phyloP scores from a whole-genome alignment of 1,284 basidiomycete genomes.

The Leucoagaricus sp. region DNA sequence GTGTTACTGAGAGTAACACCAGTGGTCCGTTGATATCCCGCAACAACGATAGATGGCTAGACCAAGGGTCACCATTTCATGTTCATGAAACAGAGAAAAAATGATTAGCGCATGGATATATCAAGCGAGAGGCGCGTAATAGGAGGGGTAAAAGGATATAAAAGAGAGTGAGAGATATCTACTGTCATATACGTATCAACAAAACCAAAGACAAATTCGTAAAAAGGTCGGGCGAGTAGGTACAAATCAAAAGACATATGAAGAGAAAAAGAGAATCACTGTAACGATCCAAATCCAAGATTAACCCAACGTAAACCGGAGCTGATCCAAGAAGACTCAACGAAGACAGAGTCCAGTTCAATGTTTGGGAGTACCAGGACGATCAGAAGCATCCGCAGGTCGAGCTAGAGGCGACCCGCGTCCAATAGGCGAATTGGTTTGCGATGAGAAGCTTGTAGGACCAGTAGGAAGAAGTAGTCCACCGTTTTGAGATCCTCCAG shows the following conservation, averaged over 20 bases:
- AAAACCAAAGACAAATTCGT: not conserved
- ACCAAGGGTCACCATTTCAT: too few species aligned
- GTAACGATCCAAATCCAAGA: too few species aligned
- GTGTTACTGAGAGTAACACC: too few species aligned
- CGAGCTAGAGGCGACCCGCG: constrained; percentile 43
- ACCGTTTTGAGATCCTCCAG: too few species aligned
- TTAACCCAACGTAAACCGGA: too few species aligned
- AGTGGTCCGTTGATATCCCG: not conserved
- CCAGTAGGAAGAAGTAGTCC: constrained; percentile 39
- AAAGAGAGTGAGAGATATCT: not conserved
- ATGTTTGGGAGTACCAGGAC: constrained; percentile 14
- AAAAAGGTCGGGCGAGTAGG: not conserved
- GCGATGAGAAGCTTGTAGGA: constrained; percentile 38
- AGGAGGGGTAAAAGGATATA: not conserved
- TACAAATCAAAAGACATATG: not conserved
- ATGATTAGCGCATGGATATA: not conserved
- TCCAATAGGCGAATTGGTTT: constrained; percentile 41
- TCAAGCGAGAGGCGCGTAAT: not conserved
- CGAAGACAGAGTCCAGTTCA: not conserved
- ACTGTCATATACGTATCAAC: too few species aligned
- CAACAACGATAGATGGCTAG: too few species aligned
- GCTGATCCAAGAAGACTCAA: too few species aligned
- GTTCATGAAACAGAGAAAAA: not conserved
- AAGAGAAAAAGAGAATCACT: not conserved
- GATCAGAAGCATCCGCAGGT: not conserved